phyloP scores from a whole-genome alignment of 164 flowering plant genomes.

The Vitis cinerea region DNA sequence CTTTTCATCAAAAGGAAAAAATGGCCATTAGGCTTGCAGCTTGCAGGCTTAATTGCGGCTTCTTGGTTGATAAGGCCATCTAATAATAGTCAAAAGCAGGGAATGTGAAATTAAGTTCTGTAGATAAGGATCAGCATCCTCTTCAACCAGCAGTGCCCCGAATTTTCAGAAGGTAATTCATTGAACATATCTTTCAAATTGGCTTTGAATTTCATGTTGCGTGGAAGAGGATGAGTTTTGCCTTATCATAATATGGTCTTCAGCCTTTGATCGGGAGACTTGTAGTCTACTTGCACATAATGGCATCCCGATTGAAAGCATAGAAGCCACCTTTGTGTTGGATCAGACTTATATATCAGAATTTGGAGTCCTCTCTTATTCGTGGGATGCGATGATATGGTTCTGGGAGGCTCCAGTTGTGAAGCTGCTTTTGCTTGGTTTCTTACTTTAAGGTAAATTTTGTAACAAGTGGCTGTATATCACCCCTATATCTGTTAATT shows the following conservation, averaged over 20 bases:
- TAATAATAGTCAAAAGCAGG: slow-evolving; percentile 7
- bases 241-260: not conserved
- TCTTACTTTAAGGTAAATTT: slow-evolving; percentile 15
- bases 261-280: not conserved
- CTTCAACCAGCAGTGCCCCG: not conserved
- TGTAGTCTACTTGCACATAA: not conserved
- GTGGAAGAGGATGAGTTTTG: not conserved
- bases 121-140: not conserved
- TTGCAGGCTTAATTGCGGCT: not conserved
- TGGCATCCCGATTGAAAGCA: not conserved
- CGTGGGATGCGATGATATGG: not conserved
- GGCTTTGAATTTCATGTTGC: not conserved
- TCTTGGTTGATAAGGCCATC: not conserved
- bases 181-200: not conserved
- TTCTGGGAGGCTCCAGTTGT: slow-evolving; percentile 5
- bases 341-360: not conserved
- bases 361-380: slow-evolving; percentile 1
- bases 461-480: slow-evolving; percentile 34
- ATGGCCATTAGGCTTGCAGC: slow-evolving; percentile 25
- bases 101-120: too few species aligned
- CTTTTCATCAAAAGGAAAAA: slow-evolving; percentile 76
- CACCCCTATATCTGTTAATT: slow-evolving; percentile 18
- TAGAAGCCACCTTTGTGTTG: not conserved
- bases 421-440: slow-evolving; percentile 9
- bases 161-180: too few species aligned